phyloP scores from a whole-genome alignment of 768 basidiomycete genomes.

The Naganishia antarctica region DNA sequence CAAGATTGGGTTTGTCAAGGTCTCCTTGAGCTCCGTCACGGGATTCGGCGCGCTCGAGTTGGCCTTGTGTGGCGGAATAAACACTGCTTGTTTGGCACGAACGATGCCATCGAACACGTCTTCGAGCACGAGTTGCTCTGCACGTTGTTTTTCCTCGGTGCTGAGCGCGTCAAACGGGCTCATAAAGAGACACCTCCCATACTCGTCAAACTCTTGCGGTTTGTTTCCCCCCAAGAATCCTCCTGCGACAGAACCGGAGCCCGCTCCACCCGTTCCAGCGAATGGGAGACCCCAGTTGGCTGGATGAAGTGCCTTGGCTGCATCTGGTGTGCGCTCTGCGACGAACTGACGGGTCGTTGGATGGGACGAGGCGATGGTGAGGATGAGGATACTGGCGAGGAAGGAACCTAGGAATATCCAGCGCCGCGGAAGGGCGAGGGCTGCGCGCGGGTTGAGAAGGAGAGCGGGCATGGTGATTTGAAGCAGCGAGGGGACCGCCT shows the following conservation, averaged over 20 bases:
- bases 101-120: conserved; percentile 43
- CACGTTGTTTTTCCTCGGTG: conserved; percentile 39
- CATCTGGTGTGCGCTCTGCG: conserved; percentile 35
- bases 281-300: conserved; percentile 46
- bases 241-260: not conserved
- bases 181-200: conserved; percentile 46
- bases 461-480: conserved; percentile 6
- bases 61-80: conserved; percentile 3
- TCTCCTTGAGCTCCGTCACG: not conserved
- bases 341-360: conserved; percentile 34
- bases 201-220: conserved; percentile 46
- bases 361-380: conserved; percentile 42
- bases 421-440: conserved; percentile 35
- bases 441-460: conserved; percentile 16
- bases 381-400: conserved; percentile 35
- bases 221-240: not conserved
- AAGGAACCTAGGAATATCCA: conserved; percentile 38
- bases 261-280: conserved; percentile 27
- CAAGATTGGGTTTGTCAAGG: conserved; percentile 66
- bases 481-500: not conserved
- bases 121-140: conserved; percentile 37
- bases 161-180: conserved; percentile 45
- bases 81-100: conserved; percentile 26
- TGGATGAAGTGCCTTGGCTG: conserved; percentile 39
- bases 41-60: conserved; percentile 4